These are phyloP conservation scores for Suillus plorans DNA, from an alignment of 768 basidiomycete genomes.

Conservation along the genomic window DNA sequence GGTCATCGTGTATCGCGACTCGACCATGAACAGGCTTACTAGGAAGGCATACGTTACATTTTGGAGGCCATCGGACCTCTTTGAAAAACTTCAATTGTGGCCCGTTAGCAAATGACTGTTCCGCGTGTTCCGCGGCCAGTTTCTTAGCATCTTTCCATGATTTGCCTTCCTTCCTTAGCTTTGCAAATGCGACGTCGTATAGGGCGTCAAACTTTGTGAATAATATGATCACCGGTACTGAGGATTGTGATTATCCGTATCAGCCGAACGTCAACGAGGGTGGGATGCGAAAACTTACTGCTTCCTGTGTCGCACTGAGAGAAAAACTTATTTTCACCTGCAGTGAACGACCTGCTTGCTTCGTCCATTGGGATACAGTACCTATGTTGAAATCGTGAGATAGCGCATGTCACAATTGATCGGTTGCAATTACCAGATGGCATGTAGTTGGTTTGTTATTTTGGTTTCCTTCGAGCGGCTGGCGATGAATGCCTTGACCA, in stretches of 20 bases:
- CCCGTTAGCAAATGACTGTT: no score
- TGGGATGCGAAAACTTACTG: neutral
- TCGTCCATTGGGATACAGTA: conserved; percentile 36
- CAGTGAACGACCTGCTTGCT: conserved; percentile 23
- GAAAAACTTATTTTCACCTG: neutral
- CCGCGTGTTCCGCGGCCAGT: conserved; percentile 1
- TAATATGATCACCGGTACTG: conserved; percentile 20
- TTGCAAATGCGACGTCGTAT: conserved; percentile 17
- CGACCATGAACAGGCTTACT: no score
- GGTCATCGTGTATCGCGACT: no score
- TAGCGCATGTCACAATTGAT: neutral
- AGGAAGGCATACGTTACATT: no score
- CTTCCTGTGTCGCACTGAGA: conserved; percentile 6
- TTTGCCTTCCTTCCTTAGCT: conserved; percentile 12
- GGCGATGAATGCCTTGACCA: no score
- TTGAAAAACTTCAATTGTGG: no score
- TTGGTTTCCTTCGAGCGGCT: no score
- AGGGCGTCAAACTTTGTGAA: conserved; percentile 40
- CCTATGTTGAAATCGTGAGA: conserved; percentile 24
- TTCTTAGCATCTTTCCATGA: conserved; percentile 10
- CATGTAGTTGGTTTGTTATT: conserved; percentile 32
- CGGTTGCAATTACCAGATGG: conserved; percentile 33
- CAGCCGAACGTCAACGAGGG: neutral
- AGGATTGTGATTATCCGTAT: neutral
- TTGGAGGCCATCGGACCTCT: no score